Conservation (phyloP, 2,329 filamentous ascomycete species). For the Colletotrichum spinosum region DNA sequence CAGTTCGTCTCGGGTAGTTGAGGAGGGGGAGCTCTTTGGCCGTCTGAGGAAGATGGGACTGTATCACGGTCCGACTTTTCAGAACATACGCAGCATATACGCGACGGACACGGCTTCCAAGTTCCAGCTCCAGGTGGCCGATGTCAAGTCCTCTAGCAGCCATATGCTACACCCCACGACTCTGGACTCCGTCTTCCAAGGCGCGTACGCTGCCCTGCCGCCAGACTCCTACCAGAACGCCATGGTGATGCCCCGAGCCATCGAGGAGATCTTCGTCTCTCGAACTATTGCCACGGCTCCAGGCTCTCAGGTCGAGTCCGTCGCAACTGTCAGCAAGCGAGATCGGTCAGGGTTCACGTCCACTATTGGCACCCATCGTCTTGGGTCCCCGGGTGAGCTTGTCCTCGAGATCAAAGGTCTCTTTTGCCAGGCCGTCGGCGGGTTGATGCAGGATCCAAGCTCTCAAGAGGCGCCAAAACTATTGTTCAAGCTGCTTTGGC, state of each 20-base stretch:
- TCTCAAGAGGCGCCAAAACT: constrained; percentile 2
- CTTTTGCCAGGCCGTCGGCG: constrained; percentile 14
- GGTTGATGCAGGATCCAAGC: not conserved
- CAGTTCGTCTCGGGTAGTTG: not conserved
- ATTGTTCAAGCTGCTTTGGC: constrained; percentile 27
- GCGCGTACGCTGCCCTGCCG: constrained; percentile 12
- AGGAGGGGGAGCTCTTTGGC: constrained; percentile 62
- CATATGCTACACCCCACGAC: constrained; percentile 45
- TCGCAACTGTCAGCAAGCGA: constrained; percentile 3
- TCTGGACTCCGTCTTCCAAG: constrained; percentile 26
- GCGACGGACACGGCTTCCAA: constrained; percentile 53
- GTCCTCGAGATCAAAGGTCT: constrained; percentile 21
- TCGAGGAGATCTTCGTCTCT: constrained; percentile 51
- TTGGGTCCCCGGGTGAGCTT: not conserved
- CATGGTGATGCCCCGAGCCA: constrained; percentile 23
- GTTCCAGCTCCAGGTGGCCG: constrained; percentile 64
- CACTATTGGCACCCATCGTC: not conserved
- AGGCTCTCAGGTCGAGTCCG: not conserved
- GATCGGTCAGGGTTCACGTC: constrained; percentile 17
- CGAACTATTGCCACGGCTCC: not conserved
- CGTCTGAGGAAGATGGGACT: constrained; percentile 39
- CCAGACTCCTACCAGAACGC: not conserved
- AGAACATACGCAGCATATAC: constrained; percentile 11
- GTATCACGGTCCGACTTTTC: constrained; percentile 18
- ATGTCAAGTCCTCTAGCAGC: constrained; percentile 52